phyloP scores from a whole-genome alignment of 768 basidiomycete genomes.

The Kwoniella bestiolae region DNA sequence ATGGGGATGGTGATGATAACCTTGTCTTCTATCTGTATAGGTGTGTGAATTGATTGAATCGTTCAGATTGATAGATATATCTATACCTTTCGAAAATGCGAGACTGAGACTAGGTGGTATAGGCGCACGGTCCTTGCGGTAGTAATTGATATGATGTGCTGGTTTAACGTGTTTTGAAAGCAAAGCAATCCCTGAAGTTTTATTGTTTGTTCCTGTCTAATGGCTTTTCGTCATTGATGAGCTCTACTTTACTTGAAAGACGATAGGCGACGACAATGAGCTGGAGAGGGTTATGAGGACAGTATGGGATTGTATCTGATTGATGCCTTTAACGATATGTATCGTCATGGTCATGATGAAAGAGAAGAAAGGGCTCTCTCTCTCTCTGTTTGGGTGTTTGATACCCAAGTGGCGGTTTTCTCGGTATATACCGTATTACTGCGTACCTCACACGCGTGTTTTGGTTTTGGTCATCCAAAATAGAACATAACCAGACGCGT shows the following conservation, averaged over 20 bases:
- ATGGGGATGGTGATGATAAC: too few species aligned
- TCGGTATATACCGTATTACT: neutral
- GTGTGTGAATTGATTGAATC: too few species aligned
- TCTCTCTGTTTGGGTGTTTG: neutral
- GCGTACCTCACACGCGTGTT: neutral
- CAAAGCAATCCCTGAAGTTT: neutral
- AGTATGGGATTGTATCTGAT: neutral
- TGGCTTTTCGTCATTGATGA: too few species aligned
- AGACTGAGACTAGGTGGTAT: neutral
- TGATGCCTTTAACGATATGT: conserved; percentile 1
- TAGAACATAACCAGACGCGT: neutral
- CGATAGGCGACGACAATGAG: neutral
- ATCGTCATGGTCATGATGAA: neutral
- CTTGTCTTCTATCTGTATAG: too few species aligned
- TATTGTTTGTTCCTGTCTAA: conserved; percentile 8
- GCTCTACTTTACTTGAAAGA: neutral
- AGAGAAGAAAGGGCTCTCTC: conserved; percentile 4
- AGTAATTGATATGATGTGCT: neutral
- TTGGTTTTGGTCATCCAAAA: too few species aligned
- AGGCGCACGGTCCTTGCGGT: conserved; percentile 11
- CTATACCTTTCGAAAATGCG: conserved; percentile 8
- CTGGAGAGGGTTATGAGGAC: neutral
- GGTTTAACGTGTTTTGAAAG: neutral
- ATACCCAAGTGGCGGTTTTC: neutral
- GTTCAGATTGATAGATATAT: too few species aligned